phyloP scores from a whole-genome alignment of 768 basidiomycete species.

The Agaricus subrufescens region DNA sequence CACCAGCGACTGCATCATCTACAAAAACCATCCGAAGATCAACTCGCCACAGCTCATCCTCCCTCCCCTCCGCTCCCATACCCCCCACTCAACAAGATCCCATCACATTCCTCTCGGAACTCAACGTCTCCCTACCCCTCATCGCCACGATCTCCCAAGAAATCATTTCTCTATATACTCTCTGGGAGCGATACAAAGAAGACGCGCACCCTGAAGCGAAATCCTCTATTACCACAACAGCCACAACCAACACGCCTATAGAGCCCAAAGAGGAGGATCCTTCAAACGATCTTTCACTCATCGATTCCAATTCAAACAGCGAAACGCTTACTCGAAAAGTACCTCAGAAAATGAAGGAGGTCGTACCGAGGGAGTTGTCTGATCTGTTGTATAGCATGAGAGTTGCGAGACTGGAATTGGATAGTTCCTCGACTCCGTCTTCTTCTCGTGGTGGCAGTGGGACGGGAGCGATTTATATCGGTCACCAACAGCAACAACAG shows the following conservation, averaged over 20 bases:
- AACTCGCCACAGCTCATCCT: conserved; percentile 55
- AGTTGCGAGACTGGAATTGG: not conserved
- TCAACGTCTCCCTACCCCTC: conserved; percentile 81
- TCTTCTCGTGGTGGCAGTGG: not conserved
- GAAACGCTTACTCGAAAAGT: not conserved
- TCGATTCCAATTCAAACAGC: not conserved
- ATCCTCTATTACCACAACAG: conserved; percentile 21
- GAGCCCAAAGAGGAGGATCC: not conserved
- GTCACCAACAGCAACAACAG: not conserved
- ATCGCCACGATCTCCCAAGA: conserved; percentile 87
- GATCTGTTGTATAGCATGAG: not conserved
- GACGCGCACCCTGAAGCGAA: conserved; percentile 38
- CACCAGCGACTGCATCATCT: conserved; percentile 3
- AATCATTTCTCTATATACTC: conserved; percentile 82
- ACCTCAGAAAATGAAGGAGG: not conserved
- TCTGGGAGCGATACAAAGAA: conserved; percentile 84
- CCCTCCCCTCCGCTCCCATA: conserved; percentile 26
- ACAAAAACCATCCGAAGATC: conserved; percentile 26
- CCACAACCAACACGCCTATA: conserved; percentile 6
- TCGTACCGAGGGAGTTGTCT: not conserved
- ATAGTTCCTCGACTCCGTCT: not conserved
- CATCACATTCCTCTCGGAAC: conserved; percentile 75
- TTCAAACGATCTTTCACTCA: not conserved
- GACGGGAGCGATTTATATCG: not conserved
- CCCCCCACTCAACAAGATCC: conserved; percentile 53